These are phyloP conservation scores for Neurospora crassa DNA, from an alignment of 2,329 filamentous ascomycete genomes.

Conservation along the genomic window DNA sequence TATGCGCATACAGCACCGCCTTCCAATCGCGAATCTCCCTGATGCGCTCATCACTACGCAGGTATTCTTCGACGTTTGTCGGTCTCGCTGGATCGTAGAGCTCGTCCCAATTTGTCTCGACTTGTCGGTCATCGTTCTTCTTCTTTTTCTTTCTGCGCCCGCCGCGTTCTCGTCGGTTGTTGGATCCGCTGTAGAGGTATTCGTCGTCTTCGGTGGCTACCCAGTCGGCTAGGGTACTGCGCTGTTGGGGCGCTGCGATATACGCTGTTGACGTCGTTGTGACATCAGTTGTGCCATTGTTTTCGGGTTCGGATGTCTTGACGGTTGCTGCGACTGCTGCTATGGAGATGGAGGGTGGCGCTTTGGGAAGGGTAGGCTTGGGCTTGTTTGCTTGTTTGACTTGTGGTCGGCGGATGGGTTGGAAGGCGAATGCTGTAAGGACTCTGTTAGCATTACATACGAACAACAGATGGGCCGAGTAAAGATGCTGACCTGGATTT, in stretches of 20 bases:
- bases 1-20: conserved; percentile 64
- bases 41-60: conserved; percentile 74
- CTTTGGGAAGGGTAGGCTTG: conserved; percentile 50
- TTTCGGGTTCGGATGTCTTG: conserved; percentile 6
- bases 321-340: conserved; percentile 29
- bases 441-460: neutral
- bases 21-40: conserved; percentile 80
- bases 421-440: conserved; percentile 65
- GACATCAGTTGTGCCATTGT: conserved; percentile 13
- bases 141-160: conserved; percentile 50
- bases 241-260: conserved; percentile 39
- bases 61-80: conserved; percentile 77
- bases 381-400: conserved; percentile 46
- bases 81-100: conserved; percentile 78
- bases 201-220: conserved; percentile 69
- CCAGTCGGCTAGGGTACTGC: conserved; percentile 74
- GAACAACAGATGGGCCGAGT: neutral
- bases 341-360: conserved; percentile 21
- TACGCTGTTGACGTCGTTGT: conserved; percentile 24
- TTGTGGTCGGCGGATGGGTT: conserved; percentile 74
- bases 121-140: conserved; percentile 45
- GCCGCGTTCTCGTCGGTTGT: conserved; percentile 43
- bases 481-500: conserved; percentile 27
- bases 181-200: conserved; percentile 54
- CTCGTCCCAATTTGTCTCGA: conserved; percentile 78